Evolutionary conservation across 345 rosid species (phyloP).

Genomic region (Draba incana): DNA sequence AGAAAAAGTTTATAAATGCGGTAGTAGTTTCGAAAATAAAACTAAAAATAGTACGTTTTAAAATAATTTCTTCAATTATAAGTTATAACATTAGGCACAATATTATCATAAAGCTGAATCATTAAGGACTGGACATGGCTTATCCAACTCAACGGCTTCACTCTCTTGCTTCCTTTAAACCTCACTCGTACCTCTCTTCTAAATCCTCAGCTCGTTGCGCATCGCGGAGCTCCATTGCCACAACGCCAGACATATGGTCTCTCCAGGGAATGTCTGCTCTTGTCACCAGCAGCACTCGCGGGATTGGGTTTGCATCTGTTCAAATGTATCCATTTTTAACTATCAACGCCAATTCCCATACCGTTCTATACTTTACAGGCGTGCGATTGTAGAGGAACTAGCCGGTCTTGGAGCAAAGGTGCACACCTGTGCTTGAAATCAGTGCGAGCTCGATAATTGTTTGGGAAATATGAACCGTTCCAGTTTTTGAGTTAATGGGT

Average conservation of each 20-base stretch:
- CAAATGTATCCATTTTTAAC: neutral
- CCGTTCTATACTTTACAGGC: conserved; percentile 42
- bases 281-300: conserved; percentile 72
- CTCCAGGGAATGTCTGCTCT: conserved; percentile 57
- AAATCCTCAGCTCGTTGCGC: conserved; percentile 14
- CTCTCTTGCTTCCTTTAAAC: conserved; percentile 16
- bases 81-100: too few relatives aligned
- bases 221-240: neutral
- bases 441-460: conserved; percentile 49
- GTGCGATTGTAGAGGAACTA: conserved; percentile 77
- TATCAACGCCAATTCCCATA: conserved; percentile 7
- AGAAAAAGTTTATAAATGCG: too few relatives aligned
- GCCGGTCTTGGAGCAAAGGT: conserved; percentile 69
- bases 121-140: conserved; percentile 15
- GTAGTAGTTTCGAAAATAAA: too few relatives aligned
- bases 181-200: conserved; percentile 5
- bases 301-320: conserved; percentile 57
- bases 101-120: too few relatives aligned
- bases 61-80: too few relatives aligned
- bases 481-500: conserved; percentile 57
- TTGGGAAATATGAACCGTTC: conserved; percentile 52
- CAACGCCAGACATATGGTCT: conserved; percentile 53
- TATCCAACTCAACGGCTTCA: conserved; percentile 12
- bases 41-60: too few relatives aligned
- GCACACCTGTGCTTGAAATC: conserved; percentile 70